Base-by-base conservation (phyloP, 1,284 basidiomycete genomes). In the Fomitopsis schrenkii region DNA sequence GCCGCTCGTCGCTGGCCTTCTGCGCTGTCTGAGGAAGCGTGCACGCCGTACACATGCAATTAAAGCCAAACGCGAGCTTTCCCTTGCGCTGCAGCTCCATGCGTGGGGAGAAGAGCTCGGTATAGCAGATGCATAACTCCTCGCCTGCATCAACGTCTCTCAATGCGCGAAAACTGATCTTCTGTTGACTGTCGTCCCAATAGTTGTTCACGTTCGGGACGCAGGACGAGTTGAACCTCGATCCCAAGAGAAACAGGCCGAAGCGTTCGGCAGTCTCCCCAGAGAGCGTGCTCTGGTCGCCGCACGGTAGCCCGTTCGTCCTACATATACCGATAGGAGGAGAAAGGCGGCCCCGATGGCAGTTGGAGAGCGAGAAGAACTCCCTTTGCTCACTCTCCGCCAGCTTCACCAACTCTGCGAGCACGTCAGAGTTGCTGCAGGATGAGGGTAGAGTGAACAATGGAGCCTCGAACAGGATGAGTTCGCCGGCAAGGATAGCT, bases 51-150 rank as follows among this genome's bases (percentile, higher is more conserved):
- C 86, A 88, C 1, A 62, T 67, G 64, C 86, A 88, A 10, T 74
- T 74, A 64, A 87, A 88, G 62, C 81, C 83, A 80, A 84, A 87
- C 30, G 78, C 77, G 40, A 69, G 67, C 55, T 75, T 69, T 48
- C 86, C 68, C 55, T 78, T 72, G 33, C 68, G 66, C 50, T 74
- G 71, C 56, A 83, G 75, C 57, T 78, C 71, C 30, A 65, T 17
- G n/a, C 52, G 36, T 26, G 33, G 2, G 8, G 50, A 19, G 28
- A 22, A 54, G 12, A 38, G 52, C 59, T 83, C 79, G 57, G 80
- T 75, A 65, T 88, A 88, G 61, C 78, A 82, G 63, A 83, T 86
- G 65, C 83, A 86, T 44, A 88, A 70, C 63, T 88, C 86, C 63
- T 87, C 84, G 6, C 80, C 85, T 7, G 68, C 66, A 17, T 68